phyloP scores from a whole-genome alignment of 139 green algal species.

The Micromonas commoda region DNA sequence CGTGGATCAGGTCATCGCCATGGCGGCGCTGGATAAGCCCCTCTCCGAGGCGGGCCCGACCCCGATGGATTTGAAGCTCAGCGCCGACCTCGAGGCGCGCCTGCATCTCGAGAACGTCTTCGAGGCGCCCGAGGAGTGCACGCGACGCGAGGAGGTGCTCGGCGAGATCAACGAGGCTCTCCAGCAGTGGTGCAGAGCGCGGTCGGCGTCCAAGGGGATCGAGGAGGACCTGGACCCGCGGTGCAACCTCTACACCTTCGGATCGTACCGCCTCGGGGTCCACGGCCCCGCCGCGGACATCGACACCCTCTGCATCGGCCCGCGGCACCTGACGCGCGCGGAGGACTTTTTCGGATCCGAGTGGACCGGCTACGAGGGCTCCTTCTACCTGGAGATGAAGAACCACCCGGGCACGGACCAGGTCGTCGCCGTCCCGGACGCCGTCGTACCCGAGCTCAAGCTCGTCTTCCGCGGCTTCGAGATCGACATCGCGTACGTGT shows the following conservation, averaged over 20 bases:
- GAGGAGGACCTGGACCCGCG: background rate
- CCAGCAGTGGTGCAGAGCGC: background rate
- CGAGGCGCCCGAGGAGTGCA: slow-evolving; percentile 10
- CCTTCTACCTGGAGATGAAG: slow-evolving; percentile 23
- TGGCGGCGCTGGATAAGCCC: background rate
- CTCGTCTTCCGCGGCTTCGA: slow-evolving; percentile 82
- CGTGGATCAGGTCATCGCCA: background rate
- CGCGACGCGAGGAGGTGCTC: slow-evolving; percentile 13
- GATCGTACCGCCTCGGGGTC: slow-evolving; percentile 46
- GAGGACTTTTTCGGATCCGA: slow-evolving; percentile 81
- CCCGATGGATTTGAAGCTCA: background rate
- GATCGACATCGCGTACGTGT: slow-evolving; percentile 89
- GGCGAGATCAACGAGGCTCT: slow-evolving; percentile 18
- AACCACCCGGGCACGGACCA: slow-evolving; percentile 18
- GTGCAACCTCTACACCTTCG: slow-evolving; percentile 35
- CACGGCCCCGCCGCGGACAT: slow-evolving; percentile 91
- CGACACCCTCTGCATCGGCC: slow-evolving; percentile 89
- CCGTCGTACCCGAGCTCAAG: slow-evolving; percentile 93
- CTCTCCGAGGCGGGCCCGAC: background rate
- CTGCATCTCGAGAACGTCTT: slow-evolving; percentile 13
- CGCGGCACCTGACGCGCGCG: slow-evolving; percentile 59
- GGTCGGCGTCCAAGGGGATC: background rate
- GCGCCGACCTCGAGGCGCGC: background rate
- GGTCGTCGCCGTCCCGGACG: slow-evolving; percentile 43
- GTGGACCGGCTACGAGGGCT: background rate